Percentiles rank a stretch among this genome's conserved stretches.
Conservation (phyloP, 495 filamentous ascomycete genomes). For the Penicillium fimorum region DNA sequence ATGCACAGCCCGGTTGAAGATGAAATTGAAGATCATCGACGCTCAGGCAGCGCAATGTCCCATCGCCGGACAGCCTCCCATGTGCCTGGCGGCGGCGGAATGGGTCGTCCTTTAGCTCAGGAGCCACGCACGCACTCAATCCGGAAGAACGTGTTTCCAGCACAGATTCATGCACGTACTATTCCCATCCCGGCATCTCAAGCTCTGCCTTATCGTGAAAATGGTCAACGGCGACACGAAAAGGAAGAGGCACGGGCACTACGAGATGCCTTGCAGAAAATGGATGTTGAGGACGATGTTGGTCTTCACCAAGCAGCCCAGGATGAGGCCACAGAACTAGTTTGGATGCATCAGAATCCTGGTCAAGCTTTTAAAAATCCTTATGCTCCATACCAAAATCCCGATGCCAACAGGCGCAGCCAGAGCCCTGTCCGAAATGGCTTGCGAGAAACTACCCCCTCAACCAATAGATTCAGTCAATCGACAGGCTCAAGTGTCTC, state of each 20-base stretch:
- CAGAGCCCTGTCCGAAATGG: slow-evolving; percentile 60
- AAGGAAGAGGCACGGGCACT: slow-evolving; percentile 78
- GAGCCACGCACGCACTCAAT: slow-evolving; percentile 37
- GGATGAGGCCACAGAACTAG: slow-evolving; percentile 82
- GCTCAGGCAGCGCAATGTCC: slow-evolving; percentile 51
- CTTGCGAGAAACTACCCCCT: slow-evolving; percentile 40
- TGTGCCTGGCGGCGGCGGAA: slow-evolving; percentile 26
- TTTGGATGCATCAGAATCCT: slow-evolving; percentile 78
- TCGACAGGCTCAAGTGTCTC: slow-evolving; percentile 23
- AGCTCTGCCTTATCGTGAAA: slow-evolving; percentile 71
- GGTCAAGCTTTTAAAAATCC: slow-evolving; percentile 53
- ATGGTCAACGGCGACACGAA: slow-evolving; percentile 78
- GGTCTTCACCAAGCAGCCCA: slow-evolving; percentile 72
- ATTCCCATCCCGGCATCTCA: slow-evolving; percentile 37
- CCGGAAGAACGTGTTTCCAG: slow-evolving; percentile 45
- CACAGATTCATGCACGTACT: slow-evolving; percentile 29
- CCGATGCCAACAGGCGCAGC: slow-evolving; percentile 29
- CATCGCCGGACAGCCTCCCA: slow-evolving; percentile 48
- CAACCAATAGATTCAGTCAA: slow-evolving; percentile 20
- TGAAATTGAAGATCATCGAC: slow-evolving; percentile 32
- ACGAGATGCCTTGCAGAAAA: slow-evolving; percentile 75
- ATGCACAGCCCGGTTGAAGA: slow-evolving; percentile 26
- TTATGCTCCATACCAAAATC: slow-evolving; percentile 59
- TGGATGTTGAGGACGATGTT: slow-evolving; percentile 70
- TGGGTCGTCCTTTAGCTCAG: slow-evolving; percentile 47